Evolutionary conservation across 2,329 filamentous ascomycete species (phyloP).

Genomic region (Aspergillus candidus): DNA sequence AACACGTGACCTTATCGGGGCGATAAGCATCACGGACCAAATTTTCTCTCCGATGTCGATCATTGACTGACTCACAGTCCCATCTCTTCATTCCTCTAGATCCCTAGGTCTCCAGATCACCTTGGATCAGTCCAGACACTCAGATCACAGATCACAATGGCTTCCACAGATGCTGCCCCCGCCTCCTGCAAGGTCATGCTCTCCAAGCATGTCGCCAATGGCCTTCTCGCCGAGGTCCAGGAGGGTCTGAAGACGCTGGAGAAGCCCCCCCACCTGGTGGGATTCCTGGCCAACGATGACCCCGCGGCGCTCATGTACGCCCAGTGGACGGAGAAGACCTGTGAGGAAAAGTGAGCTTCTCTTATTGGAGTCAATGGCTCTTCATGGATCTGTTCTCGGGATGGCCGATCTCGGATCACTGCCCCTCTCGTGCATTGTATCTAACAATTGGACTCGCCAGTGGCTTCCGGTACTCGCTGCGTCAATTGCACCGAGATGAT

Average conservation of each 20-base stretch:
- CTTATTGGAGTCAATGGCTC: constrained; percentile 7
- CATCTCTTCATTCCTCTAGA: too few species aligned
- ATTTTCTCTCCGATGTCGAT: too few species aligned
- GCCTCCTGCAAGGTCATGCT: constrained; percentile 83
- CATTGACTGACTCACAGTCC: too few species aligned
- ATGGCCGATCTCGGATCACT: constrained; percentile 12
- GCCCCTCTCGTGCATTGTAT: neutral
- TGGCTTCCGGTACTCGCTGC: constrained; percentile 84
- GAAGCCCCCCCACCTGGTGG: constrained; percentile 72
- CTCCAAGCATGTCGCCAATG: constrained; percentile 79
- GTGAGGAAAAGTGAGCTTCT: constrained; percentile 77
- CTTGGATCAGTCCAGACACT: too few species aligned
- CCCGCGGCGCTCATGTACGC: constrained; percentile 89
- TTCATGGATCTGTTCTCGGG: neutral
- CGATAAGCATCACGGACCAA: too few species aligned
- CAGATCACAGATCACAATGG: constrained; percentile 18
- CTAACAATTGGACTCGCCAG: constrained; percentile 40
- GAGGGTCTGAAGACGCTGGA: constrained; percentile 67
- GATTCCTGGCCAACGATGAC: constrained; percentile 88
- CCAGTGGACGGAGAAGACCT: constrained; percentile 95
- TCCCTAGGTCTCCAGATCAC: too few species aligned
- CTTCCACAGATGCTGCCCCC: constrained; percentile 23
- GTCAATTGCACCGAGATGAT: constrained; percentile 74
- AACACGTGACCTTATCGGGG: too few species aligned
- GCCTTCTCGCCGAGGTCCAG: constrained; percentile 69